A percentile compares a stretch with the other conserved stretches of the same genome.
Evolutionary conservation across 1,284 basidiomycete species (phyloP).

Genomic region (Somion occarium): DNA sequence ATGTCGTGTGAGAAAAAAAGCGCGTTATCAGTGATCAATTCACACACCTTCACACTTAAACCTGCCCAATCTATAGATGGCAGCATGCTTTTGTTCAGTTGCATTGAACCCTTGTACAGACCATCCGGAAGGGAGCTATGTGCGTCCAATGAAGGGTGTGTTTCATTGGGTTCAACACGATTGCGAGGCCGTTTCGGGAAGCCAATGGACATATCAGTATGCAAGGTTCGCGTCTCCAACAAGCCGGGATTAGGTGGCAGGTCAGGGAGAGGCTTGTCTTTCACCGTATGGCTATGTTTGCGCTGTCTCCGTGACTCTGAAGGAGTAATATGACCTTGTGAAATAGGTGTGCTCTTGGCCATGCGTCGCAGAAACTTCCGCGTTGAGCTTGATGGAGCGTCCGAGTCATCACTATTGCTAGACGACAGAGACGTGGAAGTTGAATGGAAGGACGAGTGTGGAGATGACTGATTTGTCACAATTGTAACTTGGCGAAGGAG

Average conservation of each 20-base stretch:
- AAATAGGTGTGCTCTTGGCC: background rate
- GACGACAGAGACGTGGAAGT: slow-evolving; percentile 37
- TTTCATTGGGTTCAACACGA: slow-evolving; percentile 25
- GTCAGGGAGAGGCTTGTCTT: slow-evolving; percentile 42
- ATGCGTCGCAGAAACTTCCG: background rate
- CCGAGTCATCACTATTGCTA: slow-evolving; percentile 44
- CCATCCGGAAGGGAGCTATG: slow-evolving; percentile 56
- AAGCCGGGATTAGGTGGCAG: slow-evolving; percentile 36
- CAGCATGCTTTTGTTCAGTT: slow-evolving; percentile 52
- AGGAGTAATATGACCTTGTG: background rate
- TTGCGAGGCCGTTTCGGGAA: slow-evolving; percentile 64
- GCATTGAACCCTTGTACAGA: slow-evolving; percentile 53
- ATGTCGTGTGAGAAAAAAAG: slow-evolving; percentile 1
- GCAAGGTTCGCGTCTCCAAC: slow-evolving; percentile 44
- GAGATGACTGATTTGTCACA: slow-evolving; percentile 25
- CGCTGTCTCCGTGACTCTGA: background rate
- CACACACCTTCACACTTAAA: slow-evolving; percentile 57
- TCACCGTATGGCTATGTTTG: slow-evolving; percentile 1
- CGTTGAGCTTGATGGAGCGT: slow-evolving; percentile 19
- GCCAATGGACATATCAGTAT: slow-evolving; percentile 52
- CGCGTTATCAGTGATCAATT: background rate
- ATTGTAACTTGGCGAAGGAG: slow-evolving; percentile 54
- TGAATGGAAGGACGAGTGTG: slow-evolving; percentile 8
- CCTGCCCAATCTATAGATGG: slow-evolving; percentile 62
- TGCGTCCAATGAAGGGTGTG: slow-evolving; percentile 44